phyloP scores from a whole-genome alignment of 2,329 filamentous ascomycete species.

The Hawksworthiomyces lignivorus region DNA sequence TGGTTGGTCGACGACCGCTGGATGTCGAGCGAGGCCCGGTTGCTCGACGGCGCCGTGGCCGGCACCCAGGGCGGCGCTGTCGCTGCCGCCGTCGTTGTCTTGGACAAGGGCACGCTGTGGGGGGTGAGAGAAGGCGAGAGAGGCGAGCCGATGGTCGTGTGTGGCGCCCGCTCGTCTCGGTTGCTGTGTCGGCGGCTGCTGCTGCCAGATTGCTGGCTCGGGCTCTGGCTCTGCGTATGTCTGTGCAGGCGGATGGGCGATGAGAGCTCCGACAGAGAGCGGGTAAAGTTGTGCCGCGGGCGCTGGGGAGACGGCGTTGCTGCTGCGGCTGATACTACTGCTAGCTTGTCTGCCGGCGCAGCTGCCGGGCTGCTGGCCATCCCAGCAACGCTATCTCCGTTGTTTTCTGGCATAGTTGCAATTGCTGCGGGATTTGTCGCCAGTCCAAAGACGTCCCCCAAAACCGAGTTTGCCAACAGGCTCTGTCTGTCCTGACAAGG shows the following conservation, averaged over 20 bases:
- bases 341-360: not conserved
- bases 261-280: slow-evolving; percentile 48
- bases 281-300: slow-evolving; percentile 44
- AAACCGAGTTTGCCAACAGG: too few species aligned
- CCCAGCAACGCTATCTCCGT: too few species aligned
- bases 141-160: not conserved
- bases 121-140: slow-evolving; percentile 1
- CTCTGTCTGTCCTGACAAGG: too few species aligned
- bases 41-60: slow-evolving; percentile 19
- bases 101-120: slow-evolving; percentile 1
- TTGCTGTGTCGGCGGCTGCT: not conserved
- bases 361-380: too few species aligned
- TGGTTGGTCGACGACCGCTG: not conserved
- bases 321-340: slow-evolving; percentile 8
- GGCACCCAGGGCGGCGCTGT: slow-evolving; percentile 9
- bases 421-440: too few species aligned
- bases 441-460: too few species aligned
- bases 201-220: not conserved
- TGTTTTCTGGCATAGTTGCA: too few species aligned
- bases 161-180: not conserved
- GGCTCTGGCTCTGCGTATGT: slow-evolving; percentile 23
- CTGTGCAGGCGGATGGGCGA: slow-evolving; percentile 35
- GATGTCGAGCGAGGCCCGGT: not conserved
- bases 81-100: not conserved
- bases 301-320: slow-evolving; percentile 26